Percentiles rank a stretch among this genome's conserved stretches.
Conservation (phyloP, 23 red algal genomes). For the Gracilaria vermiculophylla region DNA sequence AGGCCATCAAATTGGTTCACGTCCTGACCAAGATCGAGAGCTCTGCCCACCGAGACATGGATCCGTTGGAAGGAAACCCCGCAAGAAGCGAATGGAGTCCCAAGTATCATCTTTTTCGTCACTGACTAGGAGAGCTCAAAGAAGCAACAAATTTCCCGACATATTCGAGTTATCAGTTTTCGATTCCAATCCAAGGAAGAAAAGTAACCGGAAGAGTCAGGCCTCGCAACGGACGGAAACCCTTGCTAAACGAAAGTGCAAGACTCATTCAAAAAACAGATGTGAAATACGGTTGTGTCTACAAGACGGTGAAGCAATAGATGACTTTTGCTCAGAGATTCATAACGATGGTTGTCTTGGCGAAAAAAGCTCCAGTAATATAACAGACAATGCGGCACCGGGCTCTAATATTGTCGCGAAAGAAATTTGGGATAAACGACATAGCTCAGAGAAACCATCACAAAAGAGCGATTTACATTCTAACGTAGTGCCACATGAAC, state of each 20-base stretch:
- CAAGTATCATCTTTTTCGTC: background rate
- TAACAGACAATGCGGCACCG: no score
- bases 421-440: no score
- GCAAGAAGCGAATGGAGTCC: background rate
- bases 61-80: background rate
- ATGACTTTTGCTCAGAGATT: background rate
- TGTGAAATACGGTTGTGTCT: background rate
- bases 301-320: background rate
- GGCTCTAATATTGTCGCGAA: no score
- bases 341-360: background rate
- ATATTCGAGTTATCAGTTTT: background rate
- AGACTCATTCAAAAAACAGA: background rate
- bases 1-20: background rate
- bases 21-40: no score
- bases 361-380: no score
- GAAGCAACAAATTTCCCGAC: background rate
- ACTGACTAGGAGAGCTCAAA: background rate
- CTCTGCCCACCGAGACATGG: no score
- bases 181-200: background rate
- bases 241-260: background rate
- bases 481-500: no score
- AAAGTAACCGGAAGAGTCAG: background rate
- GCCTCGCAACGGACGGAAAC: background rate
- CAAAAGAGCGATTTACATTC: no score
- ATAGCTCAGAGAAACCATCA: no score